Conservation (phyloP, 2,329 filamentous ascomycete genomes). For the Raffaelea ambrosiae region DNA sequence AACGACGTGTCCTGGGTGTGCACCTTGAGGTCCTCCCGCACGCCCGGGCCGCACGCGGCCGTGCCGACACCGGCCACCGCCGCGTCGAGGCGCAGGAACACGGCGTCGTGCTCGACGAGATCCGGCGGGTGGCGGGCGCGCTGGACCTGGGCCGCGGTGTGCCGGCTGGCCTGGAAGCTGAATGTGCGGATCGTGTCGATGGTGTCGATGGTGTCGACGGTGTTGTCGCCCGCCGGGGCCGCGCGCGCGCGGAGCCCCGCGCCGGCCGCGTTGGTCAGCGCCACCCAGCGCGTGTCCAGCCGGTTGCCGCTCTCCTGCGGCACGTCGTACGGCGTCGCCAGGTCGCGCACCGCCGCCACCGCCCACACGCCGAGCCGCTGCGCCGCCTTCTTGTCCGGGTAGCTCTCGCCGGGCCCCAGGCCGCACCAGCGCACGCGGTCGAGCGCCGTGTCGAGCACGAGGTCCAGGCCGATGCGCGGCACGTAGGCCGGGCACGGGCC, state of each 20-base stretch:
- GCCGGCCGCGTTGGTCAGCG: no score
- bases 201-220: background rate
- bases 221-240: no score
- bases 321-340: conserved; percentile 54
- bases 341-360: conserved; percentile 30
- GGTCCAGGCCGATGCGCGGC: conserved; percentile 52
- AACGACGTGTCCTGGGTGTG: conserved; percentile 31
- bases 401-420: conserved; percentile 54
- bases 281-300: conserved; percentile 50
- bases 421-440: conserved; percentile 50
- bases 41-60: conserved; percentile 38
- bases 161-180: conserved; percentile 48
- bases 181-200: conserved; percentile 27
- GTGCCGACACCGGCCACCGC: conserved; percentile 41
- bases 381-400: conserved; percentile 50
- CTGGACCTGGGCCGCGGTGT: conserved; percentile 43
- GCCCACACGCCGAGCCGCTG: conserved; percentile 44
- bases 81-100: conserved; percentile 33
- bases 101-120: conserved; percentile 36
- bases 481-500: conserved; percentile 44
- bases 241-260: no score
- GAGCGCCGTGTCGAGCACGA: conserved; percentile 39
- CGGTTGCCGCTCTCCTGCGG: conserved; percentile 62
- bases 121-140: conserved; percentile 56
- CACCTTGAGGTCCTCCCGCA: conserved; percentile 34